Conservation (phyloP, 164 flowering plant genomes). For the Vitis riparia region DNA sequence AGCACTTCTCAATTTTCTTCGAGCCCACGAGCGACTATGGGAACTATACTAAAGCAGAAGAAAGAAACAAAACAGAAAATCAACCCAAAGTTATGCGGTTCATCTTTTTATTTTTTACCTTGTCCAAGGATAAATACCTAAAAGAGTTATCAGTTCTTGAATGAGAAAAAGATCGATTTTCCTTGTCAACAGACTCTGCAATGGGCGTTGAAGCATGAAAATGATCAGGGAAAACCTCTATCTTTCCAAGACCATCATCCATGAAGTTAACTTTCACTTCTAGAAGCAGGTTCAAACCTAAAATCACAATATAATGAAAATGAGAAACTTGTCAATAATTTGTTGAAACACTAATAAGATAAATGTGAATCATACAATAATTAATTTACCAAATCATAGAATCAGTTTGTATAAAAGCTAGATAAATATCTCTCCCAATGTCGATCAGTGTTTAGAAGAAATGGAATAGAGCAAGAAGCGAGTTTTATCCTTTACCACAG, state of each 20-base stretch:
- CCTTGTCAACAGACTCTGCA: constrained; percentile 21
- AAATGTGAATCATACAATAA: too few species aligned
- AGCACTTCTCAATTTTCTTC: constrained; percentile 48
- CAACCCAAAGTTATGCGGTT: neutral
- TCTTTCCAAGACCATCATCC: constrained; percentile 65
- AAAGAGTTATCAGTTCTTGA: constrained; percentile 27
- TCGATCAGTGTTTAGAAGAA: too few species aligned
- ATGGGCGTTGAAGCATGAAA: constrained; percentile 55
- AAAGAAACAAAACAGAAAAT: constrained; percentile 8
- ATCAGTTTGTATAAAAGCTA: too few species aligned
- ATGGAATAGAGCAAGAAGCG: too few species aligned
- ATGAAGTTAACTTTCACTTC: constrained; percentile 37
- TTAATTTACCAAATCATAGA: too few species aligned
- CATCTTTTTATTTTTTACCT: neutral
- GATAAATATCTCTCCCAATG: too few species aligned
- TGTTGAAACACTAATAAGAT: too few species aligned
- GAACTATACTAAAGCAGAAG: constrained; percentile 46
- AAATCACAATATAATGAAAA: neutral
- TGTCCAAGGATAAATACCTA: constrained; percentile 33
- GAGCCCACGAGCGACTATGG: constrained; percentile 29
- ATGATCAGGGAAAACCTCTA: constrained; percentile 62
- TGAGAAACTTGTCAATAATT: neutral
- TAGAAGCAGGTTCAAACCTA: neutral
- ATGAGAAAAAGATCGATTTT: constrained; percentile 24
- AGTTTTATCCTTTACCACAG: too few species aligned